phyloP scores from a whole-genome alignment of 2,329 filamentous ascomycete species.

The Cordyceps cateniannulata region DNA sequence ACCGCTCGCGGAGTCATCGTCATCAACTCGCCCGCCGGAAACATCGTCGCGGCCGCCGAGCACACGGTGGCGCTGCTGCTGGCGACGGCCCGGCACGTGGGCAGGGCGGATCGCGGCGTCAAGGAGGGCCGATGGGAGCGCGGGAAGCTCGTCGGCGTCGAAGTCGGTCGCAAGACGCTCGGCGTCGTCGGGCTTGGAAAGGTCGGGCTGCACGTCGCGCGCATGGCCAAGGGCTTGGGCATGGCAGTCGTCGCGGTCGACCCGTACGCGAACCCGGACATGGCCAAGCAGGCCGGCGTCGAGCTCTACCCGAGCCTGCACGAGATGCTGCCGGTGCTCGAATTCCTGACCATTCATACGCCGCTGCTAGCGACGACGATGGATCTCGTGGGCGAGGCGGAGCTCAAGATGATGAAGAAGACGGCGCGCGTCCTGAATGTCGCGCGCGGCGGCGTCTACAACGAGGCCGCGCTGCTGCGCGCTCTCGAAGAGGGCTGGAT shows the following conservation, averaged over 20 bases:
- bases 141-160: constrained; percentile 66
- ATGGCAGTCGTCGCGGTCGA: constrained; percentile 72
- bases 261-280: constrained; percentile 68
- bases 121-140: constrained; percentile 72
- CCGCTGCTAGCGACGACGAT: constrained; percentile 71
- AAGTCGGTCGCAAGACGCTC: constrained; percentile 70
- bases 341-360: constrained; percentile 78
- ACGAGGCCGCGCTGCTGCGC: constrained; percentile 64
- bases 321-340: constrained; percentile 58
- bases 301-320: constrained; percentile 49
- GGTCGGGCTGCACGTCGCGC: constrained; percentile 72
- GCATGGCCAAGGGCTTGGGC: constrained; percentile 69
- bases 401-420: constrained; percentile 65
- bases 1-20: constrained; percentile 71
- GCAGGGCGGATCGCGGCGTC: constrained; percentile 60
- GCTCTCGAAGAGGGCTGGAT: constrained; percentile 66
- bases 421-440: constrained; percentile 73
- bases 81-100: constrained; percentile 67
- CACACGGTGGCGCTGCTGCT: constrained; percentile 71
- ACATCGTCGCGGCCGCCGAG: constrained; percentile 74
- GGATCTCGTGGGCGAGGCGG: constrained; percentile 61
- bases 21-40: constrained; percentile 72
- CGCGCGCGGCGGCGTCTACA: constrained; percentile 72
- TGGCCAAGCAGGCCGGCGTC: constrained; percentile 63
- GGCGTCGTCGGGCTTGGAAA: constrained; percentile 77